These are phyloP conservation scores for Falciphora oryzae DNA, from an alignment of 2,329 filamentous ascomycete species.

Conservation along the genomic window DNA sequence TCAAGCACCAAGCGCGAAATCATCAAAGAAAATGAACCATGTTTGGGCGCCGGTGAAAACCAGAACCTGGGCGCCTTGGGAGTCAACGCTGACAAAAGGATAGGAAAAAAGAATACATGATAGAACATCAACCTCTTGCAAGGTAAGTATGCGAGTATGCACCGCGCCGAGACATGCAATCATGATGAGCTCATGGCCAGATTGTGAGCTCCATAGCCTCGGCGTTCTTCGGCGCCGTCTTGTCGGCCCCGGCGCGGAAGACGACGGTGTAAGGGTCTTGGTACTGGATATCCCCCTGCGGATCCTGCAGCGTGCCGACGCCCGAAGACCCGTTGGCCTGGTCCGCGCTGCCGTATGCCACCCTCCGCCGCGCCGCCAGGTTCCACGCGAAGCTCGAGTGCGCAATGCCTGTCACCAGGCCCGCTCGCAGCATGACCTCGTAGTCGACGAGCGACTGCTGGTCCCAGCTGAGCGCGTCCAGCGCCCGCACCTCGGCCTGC, in stretches of 20 bases:
- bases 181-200: slow-evolving; percentile 20
- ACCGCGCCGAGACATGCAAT: background rate
- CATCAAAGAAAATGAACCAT: background rate
- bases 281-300: slow-evolving; percentile 22
- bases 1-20: background rate
- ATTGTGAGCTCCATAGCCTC: slow-evolving; percentile 17
- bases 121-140: background rate
- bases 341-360: slow-evolving; percentile 19
- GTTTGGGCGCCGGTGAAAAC: background rate
- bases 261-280: slow-evolving; percentile 27
- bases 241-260: slow-evolving; percentile 19
- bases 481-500: slow-evolving; percentile 23
- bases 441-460: slow-evolving; percentile 46
- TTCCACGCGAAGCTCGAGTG: slow-evolving; percentile 42
- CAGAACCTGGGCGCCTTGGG: background rate
- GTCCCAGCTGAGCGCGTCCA: slow-evolving; percentile 37
- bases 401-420: slow-evolving; percentile 36
- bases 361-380: slow-evolving; percentile 34
- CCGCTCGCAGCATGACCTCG: slow-evolving; percentile 39
- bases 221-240: slow-evolving; percentile 13
- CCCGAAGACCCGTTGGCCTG: slow-evolving; percentile 6
- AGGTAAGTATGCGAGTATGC: too few species aligned
- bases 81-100: background rate
- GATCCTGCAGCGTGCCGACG: slow-evolving; percentile 1
- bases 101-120: background rate